Conservation (phyloP, 2,329 filamentous ascomycete species). For the Myriosclerotinia curreyana region DNA sequence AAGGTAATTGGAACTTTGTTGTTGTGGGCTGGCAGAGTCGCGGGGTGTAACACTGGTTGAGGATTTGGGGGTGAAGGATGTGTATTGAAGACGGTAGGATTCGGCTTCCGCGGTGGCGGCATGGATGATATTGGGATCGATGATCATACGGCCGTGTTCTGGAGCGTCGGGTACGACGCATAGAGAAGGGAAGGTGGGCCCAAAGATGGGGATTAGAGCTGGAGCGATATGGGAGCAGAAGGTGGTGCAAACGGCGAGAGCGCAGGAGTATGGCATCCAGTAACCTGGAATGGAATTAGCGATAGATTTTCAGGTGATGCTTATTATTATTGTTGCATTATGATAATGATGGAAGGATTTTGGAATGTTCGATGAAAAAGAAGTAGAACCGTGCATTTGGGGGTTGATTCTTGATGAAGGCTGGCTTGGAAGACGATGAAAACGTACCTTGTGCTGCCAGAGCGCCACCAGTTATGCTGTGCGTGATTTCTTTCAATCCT, state of each 20-base stretch:
- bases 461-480: slow-evolving; percentile 91
- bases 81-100: slow-evolving; percentile 41
- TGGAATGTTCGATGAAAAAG: neutral
- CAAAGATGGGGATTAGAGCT: slow-evolving; percentile 87
- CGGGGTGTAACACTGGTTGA: slow-evolving; percentile 24
- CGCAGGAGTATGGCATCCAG: slow-evolving; percentile 91
- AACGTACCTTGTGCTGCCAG: slow-evolving; percentile 78
- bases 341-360: neutral
- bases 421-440: neutral
- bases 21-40: slow-evolving; percentile 17
- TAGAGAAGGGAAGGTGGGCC: slow-evolving; percentile 69
- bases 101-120: slow-evolving; percentile 52
- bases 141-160: slow-evolving; percentile 65
- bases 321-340: slow-evolving; percentile 22
- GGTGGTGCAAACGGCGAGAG: slow-evolving; percentile 80
- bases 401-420: neutral
- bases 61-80: slow-evolving; percentile 27
- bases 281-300: slow-evolving; percentile 61
- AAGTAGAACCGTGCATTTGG: neutral
- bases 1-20: slow-evolving; percentile 10
- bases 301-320: slow-evolving; percentile 13
- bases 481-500: slow-evolving; percentile 82
- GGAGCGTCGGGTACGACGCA: slow-evolving; percentile 65
- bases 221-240: slow-evolving; percentile 85
- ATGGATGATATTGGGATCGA: slow-evolving; percentile 54